Evolutionary conservation across 768 basidiomycete genomes (phyloP), one percentile per base, ranked within the genome.

Genomic region (Amanita exitialis): DNA sequence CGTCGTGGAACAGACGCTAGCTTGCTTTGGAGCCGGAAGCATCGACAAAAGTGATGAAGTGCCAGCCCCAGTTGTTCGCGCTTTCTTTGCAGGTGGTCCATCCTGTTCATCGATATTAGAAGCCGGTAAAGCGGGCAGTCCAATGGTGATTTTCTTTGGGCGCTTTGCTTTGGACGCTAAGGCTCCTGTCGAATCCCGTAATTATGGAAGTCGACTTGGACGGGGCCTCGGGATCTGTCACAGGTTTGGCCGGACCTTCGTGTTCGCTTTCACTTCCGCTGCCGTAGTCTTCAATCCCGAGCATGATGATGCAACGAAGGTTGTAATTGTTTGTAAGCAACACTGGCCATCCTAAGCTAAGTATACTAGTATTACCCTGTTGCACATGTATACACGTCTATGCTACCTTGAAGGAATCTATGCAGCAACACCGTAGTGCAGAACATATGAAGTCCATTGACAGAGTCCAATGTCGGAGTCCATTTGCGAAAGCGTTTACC

Each of bases 261-360:
- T 69, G 67, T 52, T 79, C 82, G 59, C 70, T 76, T 56, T 85
- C 80, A 58, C 65, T 75, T 67, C 74, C 84, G 66, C 86, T 90
- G 55, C 84, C 85, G 58, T 90, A 89, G 70, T 73, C 78, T 59
- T 84, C 86, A 53, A 90, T 72, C 28, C 83, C 84, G 55, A 89
- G 77, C 84, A 88, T 89, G 52, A 43, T 59, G 44, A 21, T 21
- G 42, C 20, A 18, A 18, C 4, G 7, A 10, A 1, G 6, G 5
- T 43, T 43, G 41, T 21, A 12, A 27, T 13, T 43, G 12, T 23
- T 43, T 43, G 15, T 23, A 38, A 38, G n/a, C 38, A 39, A 20
- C 39, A 18, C n/a, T 44, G 43, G 30, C 43, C 43, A 44, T 28
- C n/a, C n/a, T n/a, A n/a, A n/a, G n/a, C n/a, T 27, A 25, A 8